Base-by-base conservation (phyloP, 345 rosid species). In the Punica granatum region DNA sequence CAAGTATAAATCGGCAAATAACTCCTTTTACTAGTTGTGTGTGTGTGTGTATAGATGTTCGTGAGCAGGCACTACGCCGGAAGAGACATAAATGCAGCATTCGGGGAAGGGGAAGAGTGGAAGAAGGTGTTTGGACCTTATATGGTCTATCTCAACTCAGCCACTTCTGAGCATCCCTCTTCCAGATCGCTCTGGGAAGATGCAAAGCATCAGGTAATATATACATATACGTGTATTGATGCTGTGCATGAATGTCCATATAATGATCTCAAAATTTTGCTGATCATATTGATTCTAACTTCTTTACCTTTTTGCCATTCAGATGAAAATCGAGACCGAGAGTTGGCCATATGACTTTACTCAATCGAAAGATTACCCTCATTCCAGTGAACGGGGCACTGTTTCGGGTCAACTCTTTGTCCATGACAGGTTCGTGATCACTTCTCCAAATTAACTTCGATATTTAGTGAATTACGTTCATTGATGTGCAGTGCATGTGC, bases 101-200 rank as follows among this genome's bases (percentile, higher is more conserved):
- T 67, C 62, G 21, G 69, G 6, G 61, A 72, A 3, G 83, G 81
- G 4, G 73, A 77, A 64, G 60, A 70, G 14, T 79, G 86, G 86
- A 82, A 79, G 71, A 82, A 68, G 66, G 81, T 79, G 15, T 69
- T 72, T 35, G 86, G 86, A 3, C 86, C 86, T 7, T 77, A 72
- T 23, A 74, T 71, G 64, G 60, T 77, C 21, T 77, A 79, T 41
- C 69, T 82, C 60, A 82, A 82, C 72, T 73, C 81, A 2, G 33
- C 25, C 28, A 23, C 70, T 23, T 34, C 72, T 1, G 18, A 66
- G 8, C 34, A 34, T 10, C 8, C 25, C 28, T 63, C 43, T 4
- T 54, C 49, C 8, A 34, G 41, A 37, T 37, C 19, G 8, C 78
- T 77, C 4, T 82, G 86, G 86, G 61, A 67, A n/a, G 83, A 82